Base-by-base conservation (phyloP, 352 stramenopile genomes). In the Globisporangium cylindrosporum region DNA sequence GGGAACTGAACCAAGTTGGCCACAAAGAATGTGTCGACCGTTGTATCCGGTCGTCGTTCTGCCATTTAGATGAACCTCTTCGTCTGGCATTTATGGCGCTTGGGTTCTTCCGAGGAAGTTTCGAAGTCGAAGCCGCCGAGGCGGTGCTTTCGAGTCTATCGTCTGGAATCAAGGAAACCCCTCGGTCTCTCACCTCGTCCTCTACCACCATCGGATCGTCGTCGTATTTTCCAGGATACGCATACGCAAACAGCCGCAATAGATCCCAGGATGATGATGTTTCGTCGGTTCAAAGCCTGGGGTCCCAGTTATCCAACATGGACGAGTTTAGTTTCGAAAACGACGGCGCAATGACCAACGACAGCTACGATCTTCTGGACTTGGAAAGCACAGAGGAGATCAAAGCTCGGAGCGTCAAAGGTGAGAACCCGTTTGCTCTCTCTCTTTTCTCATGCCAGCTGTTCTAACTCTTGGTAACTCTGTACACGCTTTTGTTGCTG, bases 41-140 rank as follows among this genome's bases (percentile, higher is more conserved):
- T 7, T 94, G 82, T 54, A 94, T 94, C 53, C 84, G 86, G 5
- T 93, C 86, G 18, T 94, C 86, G 1, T 93, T 94, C 71, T 89
- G 79, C 34, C 86, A 93, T 54, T 71, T 94, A 34, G 82, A 92
- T 2, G 78, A 89, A 36, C 73, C 83, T 8, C 72, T 93, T 24
- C 81, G 78, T n/a, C 72, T 92, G 22, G 86, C 84, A 1, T 94
- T 94, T 56, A 93, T 94, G 84, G 84, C 82, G 20, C 80, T 94
- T 34, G 87, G 87, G 14, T 91, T 94, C 54, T 94, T 94, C 64
- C 83, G 87, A 25, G 84, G 87, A 59, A 89, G 73, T 22, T 94
- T 94, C 38, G 83, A 93, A 53, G 73, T 88, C 22, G 75, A 86
- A 59, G 87, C 87, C 8, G 87, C 84, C 18, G 76, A 87, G 55